Conservation (phyloP, 352 stramenopile species). For the Globisporangium rhizosaccharum region DNA sequence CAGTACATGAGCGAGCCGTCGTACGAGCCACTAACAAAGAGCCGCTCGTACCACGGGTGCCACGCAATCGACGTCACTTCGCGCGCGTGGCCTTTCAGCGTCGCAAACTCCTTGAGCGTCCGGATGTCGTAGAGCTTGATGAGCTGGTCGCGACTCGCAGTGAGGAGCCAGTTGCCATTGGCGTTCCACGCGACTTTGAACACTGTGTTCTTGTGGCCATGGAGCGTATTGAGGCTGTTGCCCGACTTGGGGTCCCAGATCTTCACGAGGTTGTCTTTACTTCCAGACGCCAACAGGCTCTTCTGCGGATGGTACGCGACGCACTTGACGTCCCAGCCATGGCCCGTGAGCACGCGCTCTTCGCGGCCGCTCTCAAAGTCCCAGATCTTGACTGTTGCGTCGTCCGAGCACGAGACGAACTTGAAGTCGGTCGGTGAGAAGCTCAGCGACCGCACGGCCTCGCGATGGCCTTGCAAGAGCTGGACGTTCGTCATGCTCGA, state of each 20-base stretch:
- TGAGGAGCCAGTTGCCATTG: constrained; percentile 98
- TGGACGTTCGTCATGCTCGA: constrained; percentile 88
- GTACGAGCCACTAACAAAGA: constrained; percentile 96
- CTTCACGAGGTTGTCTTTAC: constrained; percentile 97
- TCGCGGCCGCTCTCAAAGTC: constrained; percentile 90
- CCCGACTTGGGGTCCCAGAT: constrained; percentile 96
- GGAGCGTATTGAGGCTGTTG: constrained; percentile 92
- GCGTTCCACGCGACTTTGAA: constrained; percentile 97
- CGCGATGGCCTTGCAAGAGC: constrained; percentile 78
- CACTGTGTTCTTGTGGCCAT: constrained; percentile 98
- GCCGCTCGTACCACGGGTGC: constrained; percentile 95
- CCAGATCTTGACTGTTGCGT: constrained; percentile 94
- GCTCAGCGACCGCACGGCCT: constrained; percentile 92
- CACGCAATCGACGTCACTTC: constrained; percentile 96
- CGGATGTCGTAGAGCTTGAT: constrained; percentile 99
- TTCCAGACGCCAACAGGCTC: constrained; percentile 91
- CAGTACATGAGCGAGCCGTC: constrained; percentile 97
- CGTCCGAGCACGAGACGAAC: constrained; percentile 96
- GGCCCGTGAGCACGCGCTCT: constrained; percentile 92
- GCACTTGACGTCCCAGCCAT: constrained; percentile 98
- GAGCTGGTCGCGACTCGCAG: constrained; percentile 94
- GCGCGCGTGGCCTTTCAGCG: constrained; percentile 93
- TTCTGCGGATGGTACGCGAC: constrained; percentile 95
- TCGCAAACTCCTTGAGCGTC: constrained; percentile 93
- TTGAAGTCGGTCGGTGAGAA: constrained; percentile 97